Conservation (phyloP, 768 basidiomycete genomes). For the Mycena galopus region DNA sequence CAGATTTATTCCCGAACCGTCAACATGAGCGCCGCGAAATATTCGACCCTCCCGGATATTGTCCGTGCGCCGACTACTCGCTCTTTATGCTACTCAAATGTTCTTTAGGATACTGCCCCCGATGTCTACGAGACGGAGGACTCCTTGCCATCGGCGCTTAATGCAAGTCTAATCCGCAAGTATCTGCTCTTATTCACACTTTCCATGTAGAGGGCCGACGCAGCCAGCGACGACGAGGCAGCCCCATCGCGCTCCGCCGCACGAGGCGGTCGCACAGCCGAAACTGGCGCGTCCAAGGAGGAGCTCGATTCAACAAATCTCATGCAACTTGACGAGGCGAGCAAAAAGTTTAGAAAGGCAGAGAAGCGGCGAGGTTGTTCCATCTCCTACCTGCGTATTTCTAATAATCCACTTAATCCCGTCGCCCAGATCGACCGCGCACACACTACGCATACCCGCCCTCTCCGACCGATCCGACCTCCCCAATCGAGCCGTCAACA, state of each 20-base stretch:
- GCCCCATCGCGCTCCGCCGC: constrained; percentile 54
- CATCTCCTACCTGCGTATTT: neutral
- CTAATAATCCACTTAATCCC: constrained; percentile 10
- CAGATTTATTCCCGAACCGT: constrained; percentile 11
- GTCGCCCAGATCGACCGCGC: constrained; percentile 59
- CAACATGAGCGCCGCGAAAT: constrained; percentile 79
- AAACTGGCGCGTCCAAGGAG: constrained; percentile 59
- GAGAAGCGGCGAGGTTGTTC: constrained; percentile 69
- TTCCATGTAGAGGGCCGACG: constrained; percentile 66
- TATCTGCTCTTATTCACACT: constrained; percentile 26
- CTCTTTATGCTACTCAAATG: constrained; percentile 19
- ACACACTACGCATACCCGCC: constrained; percentile 79
- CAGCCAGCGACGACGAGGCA: constrained; percentile 74
- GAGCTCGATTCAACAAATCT: constrained; percentile 79
- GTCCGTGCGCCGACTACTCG: constrained; percentile 59
- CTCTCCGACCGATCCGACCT: constrained; percentile 67
- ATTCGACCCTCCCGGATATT: constrained; percentile 92
- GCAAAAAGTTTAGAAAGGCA: constrained; percentile 76
- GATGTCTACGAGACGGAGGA: constrained; percentile 96
- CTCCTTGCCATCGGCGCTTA: constrained; percentile 65
- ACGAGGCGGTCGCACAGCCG: constrained; percentile 52
- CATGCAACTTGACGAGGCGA: constrained; percentile 76
- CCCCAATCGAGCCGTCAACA: constrained; percentile 50
- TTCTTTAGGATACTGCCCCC: constrained; percentile 83
- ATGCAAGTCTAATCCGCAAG: constrained; percentile 54